Percentiles rank a stretch among this genome's conserved stretches.
These are phyloP conservation scores for Vigna nakashimae DNA, from an alignment of 306 rosid species.

Conservation along the genomic window DNA sequence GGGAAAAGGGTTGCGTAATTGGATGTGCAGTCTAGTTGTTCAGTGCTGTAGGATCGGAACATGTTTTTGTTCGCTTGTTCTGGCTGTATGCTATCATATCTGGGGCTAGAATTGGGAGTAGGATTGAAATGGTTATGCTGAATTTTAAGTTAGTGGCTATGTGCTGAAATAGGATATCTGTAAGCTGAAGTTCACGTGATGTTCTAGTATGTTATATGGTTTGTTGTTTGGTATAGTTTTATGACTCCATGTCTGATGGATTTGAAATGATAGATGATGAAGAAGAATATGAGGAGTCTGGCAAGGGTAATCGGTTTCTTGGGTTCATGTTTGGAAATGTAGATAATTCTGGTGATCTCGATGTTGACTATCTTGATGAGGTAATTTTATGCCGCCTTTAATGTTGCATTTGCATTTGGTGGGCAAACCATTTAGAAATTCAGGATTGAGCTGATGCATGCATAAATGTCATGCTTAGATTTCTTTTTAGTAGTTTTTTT, in stretches of 20 bases:
- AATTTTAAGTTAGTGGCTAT: slow-evolving; percentile 11
- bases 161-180: neutral
- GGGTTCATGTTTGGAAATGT: slow-evolving; percentile 99
- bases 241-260: slow-evolving; percentile 33
- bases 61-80: slow-evolving; percentile 3
- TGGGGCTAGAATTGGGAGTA: slow-evolving; percentile 10
- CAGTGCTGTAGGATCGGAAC: neutral
- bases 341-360: slow-evolving; percentile 93
- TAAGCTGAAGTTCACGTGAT: neutral
- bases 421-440: slow-evolving; percentile 17
- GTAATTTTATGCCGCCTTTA: slow-evolving; percentile 52
- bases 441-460: slow-evolving; percentile 36
- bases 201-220: slow-evolving; percentile 14
- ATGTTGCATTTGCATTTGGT: slow-evolving; percentile 30
- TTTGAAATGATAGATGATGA: slow-evolving; percentile 68
- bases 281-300: slow-evolving; percentile 81
- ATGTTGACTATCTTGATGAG: slow-evolving; percentile 96
- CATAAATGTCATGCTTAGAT: neutral
- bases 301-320: slow-evolving; percentile 73
- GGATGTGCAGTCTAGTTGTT: slow-evolving; percentile 26
- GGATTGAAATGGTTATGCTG: neutral
- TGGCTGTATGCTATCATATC: slow-evolving; percentile 9
- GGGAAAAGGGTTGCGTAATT: slow-evolving; percentile 4
- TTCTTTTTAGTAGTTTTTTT: neutral
- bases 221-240: slow-evolving; percentile 38